A percentile compares a stretch with the other conserved stretches of the same genome.
These are phyloP conservation scores for Mycena vitilis DNA, from an alignment of 768 basidiomycete genomes.

Conservation along the genomic window DNA sequence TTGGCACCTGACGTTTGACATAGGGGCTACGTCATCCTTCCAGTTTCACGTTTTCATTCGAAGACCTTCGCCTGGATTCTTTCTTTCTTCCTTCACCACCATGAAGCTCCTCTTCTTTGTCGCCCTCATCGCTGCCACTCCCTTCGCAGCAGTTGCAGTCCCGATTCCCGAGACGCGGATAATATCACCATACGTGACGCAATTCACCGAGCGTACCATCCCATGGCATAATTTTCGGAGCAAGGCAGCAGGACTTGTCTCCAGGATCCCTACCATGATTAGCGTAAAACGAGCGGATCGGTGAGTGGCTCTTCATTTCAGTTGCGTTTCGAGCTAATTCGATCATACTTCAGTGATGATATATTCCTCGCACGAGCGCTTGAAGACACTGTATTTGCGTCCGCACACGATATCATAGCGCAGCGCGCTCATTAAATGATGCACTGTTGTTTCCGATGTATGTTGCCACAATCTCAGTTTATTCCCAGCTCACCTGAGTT, in stretches of 20 bases:
- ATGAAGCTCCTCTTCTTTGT: conserved; percentile 29
- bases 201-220: conserved; percentile 21
- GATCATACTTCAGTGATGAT: conserved; percentile 22
- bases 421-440: not conserved
- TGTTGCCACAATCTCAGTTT: not conserved
- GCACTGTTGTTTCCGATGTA: not conserved
- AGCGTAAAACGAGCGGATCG: conserved; percentile 4
- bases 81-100: conserved; percentile 17
- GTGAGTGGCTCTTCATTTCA: conserved; percentile 13
- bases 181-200: conserved; percentile 32
- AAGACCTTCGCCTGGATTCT: no score
- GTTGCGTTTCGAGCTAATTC: no score
- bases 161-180: conserved; percentile 27
- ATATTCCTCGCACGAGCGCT: conserved; percentile 34
- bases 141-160: conserved; percentile 17
- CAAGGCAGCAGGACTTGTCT: conserved; percentile 24
- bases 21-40: no score
- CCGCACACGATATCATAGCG: conserved; percentile 11
- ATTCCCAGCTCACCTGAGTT: no score
- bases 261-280: conserved; percentile 25
- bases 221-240: conserved; percentile 24
- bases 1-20: not conserved
- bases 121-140: conserved; percentile 9
- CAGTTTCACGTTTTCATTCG: no score
- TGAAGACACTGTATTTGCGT: conserved; percentile 30